Evolutionary conservation across 257 asterid species (phyloP).

Genomic region (Voacanga thouarsii): DNA sequence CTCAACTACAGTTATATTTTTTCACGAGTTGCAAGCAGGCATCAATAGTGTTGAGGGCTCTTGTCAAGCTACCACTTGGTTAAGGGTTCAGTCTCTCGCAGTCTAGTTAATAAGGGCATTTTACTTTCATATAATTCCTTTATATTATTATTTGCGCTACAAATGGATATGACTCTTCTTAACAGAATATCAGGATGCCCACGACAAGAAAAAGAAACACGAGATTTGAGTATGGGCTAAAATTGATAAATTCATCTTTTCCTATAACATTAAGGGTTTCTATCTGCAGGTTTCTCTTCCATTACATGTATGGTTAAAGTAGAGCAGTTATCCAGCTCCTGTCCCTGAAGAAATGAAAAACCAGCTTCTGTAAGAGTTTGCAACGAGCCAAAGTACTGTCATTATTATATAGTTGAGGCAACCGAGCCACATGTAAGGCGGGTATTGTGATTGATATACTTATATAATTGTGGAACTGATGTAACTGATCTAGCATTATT

Average conservation of each 20-base stretch:
- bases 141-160: too few species aligned
- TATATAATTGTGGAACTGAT: slow-evolving; percentile 2
- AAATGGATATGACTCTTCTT: background rate
- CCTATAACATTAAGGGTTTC: background rate
- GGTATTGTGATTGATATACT: background rate
- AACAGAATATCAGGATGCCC: background rate
- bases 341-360: background rate
- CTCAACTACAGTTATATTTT: background rate
- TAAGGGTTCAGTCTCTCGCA: background rate
- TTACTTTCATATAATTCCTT: background rate
- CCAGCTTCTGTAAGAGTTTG: slow-evolving; percentile 5
- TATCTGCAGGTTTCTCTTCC: slow-evolving; percentile 70
- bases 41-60: too few species aligned
- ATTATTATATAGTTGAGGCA: background rate
- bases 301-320: slow-evolving; percentile 50
- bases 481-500: background rate
- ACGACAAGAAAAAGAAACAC: background rate
- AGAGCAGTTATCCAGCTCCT: background rate
- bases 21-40: too few species aligned
- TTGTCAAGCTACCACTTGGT: background rate
- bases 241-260: background rate
- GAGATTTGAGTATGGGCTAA: background rate
- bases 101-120: background rate
- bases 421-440: background rate
- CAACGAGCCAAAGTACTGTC: background rate